Evolutionary conservation across 2,329 filamentous ascomycete species (phyloP).

Genomic region (Diaporthe vaccinii): DNA sequence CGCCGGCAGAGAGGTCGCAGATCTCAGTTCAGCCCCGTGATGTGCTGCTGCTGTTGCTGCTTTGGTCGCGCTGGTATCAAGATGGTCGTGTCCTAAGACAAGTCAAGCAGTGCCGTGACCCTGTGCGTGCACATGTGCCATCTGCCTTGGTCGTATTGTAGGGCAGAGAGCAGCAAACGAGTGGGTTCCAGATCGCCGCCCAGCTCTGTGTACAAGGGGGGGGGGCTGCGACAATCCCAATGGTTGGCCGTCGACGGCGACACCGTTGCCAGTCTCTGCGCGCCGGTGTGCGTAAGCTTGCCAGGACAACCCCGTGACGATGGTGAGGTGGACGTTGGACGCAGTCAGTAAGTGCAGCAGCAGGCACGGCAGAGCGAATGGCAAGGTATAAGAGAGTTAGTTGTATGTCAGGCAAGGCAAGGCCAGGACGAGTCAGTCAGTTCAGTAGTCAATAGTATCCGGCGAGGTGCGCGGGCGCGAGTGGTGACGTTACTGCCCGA

Average conservation of each 20-base stretch:
- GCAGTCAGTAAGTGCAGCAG: neutral
- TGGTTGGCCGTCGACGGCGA: conserved; percentile 26
- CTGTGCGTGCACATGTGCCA: conserved; percentile 31
- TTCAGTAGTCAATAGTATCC: neutral
- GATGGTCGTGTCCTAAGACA: conserved; percentile 25
- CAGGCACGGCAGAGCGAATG: neutral
- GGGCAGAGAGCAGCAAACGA: conserved; percentile 22
- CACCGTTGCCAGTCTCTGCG: conserved; percentile 16
- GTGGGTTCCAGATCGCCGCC: conserved; percentile 28
- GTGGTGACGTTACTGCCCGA: conserved; percentile 31
- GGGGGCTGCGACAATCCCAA: conserved; percentile 32
- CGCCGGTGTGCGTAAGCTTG: neutral
- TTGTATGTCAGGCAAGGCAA: neutral
- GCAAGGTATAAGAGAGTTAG: conserved; percentile 3
- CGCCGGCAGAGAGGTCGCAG: conserved; percentile 2
- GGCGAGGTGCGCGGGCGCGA: conserved; percentile 16
- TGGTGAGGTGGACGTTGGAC: conserved; percentile 22
- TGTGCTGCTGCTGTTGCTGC: conserved; percentile 10
- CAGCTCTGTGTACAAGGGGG: conserved; percentile 14
- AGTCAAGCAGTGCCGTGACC: conserved; percentile 33
- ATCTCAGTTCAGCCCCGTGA: conserved; percentile 26
- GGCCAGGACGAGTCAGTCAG: conserved; percentile 12
- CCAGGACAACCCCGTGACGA: conserved; percentile 27
- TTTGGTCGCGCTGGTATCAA: conserved; percentile 21
- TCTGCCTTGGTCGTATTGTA: conserved; percentile 24